Percentiles rank a stretch among this genome's conserved stretches.
Evolutionary conservation across 2,329 filamentous ascomycete genomes (phyloP).

Genomic region (Chaetomiaceae sp.): DNA sequence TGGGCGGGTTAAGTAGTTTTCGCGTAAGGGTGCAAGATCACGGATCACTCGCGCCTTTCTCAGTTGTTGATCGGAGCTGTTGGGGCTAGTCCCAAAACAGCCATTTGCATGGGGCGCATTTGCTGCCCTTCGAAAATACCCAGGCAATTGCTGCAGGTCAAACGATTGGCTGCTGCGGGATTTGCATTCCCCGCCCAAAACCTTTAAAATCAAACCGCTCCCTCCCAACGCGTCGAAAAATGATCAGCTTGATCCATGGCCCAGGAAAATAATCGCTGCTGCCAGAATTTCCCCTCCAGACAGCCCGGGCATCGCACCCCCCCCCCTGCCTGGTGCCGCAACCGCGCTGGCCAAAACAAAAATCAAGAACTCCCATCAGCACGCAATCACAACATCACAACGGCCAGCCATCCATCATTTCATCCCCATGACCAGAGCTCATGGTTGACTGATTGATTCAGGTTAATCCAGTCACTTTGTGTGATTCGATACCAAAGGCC

Average conservation of each 20-base stretch:
- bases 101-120: conserved; percentile 3
- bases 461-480: too few species aligned
- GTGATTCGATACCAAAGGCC: too few species aligned
- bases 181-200: neutral
- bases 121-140: conserved; percentile 17
- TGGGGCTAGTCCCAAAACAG: conserved; percentile 32
- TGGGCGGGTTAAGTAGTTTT: conserved; percentile 54
- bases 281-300: neutral
- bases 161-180: conserved; percentile 14
- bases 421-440: neutral
- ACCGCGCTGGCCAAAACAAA: conserved; percentile 2
- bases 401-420: neutral
- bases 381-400: conserved; percentile 3
- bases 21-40: conserved; percentile 39
- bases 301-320: too few species aligned
- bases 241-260: neutral
- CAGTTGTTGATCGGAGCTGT: conserved; percentile 24
- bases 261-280: neutral
- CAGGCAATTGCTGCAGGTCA: conserved; percentile 1
- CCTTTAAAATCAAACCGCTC: conserved; percentile 5
- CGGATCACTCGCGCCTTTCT: conserved; percentile 42
- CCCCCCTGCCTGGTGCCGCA: neutral
- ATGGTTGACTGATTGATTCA: conserved; percentile 3
- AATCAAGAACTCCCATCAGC: neutral
- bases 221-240: conserved; percentile 8